Conservation (phyloP, 2,329 filamentous ascomycete genomes). For the Penicillium vulpinum region DNA sequence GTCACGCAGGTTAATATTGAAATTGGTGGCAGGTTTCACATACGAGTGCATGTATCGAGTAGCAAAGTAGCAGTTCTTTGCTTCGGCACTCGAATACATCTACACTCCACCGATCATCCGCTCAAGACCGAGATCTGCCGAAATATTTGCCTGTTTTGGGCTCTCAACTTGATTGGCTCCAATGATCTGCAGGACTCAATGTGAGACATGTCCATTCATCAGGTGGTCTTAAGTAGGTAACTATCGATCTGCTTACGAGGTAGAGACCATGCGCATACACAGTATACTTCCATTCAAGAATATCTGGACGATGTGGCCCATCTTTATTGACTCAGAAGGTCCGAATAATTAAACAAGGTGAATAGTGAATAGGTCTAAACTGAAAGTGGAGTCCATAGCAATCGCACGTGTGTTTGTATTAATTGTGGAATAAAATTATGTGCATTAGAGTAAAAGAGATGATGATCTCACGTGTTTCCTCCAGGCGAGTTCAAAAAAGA, state of each 20-base stretch:
- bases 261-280: neutral
- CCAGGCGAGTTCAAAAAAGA: slow-evolving; percentile 29
- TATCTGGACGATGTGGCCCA: neutral
- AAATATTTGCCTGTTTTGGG: neutral
- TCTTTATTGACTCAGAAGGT: neutral
- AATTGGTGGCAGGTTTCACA: no score
- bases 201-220: neutral
- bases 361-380: neutral
- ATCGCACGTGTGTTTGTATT: neutral
- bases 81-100: neutral
- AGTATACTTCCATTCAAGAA: no score
- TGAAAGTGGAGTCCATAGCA: neutral
- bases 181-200: neutral
- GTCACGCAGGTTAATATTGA: no score
- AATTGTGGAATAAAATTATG: neutral
- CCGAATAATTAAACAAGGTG: no score
- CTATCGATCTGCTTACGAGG: neutral
- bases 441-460: neutral
- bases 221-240: no score
- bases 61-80: no score
- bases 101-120: neutral
- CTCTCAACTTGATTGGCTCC: neutral
- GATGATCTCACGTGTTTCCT: slow-evolving; percentile 13
- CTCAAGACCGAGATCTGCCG: neutral
- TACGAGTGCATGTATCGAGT: no score